phyloP scores from a whole-genome alignment of 768 basidiomycete species.

The Leccinum uliginosum region DNA sequence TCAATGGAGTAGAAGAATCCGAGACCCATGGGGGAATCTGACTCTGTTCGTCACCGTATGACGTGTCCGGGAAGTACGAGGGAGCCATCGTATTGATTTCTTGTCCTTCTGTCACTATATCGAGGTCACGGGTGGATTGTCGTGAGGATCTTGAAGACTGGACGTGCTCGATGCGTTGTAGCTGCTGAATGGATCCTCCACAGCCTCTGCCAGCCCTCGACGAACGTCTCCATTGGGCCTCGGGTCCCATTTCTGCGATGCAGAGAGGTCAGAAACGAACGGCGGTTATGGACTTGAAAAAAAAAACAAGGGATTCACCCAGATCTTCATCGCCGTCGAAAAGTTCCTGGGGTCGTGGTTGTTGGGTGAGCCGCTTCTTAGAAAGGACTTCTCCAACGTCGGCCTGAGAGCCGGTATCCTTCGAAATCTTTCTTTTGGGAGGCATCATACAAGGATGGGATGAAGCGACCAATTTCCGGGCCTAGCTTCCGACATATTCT shows the following conservation, averaged over 20 bases:
- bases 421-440: not conserved
- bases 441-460: not conserved
- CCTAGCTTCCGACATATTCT: not conserved
- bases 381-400: no score
- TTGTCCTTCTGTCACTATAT: no score
- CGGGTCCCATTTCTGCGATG: not conserved
- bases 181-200: not conserved
- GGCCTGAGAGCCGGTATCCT: not conserved
- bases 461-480: not conserved
- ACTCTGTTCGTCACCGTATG: no score
- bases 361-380: not conserved
- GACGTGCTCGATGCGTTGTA: not conserved
- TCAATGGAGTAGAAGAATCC: not conserved
- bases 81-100: no score
- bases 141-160: not conserved
- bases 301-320: no score
- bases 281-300: no score
- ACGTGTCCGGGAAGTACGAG: not conserved
- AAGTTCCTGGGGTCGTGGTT: not conserved
- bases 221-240: not conserved
- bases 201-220: not conserved
- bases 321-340: not conserved
- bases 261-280: not conserved
- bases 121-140: no score
- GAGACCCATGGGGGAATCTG: not conserved